A percentile compares a stretch with the other conserved stretches of the same genome.
These are phyloP conservation scores for Verticillium nonalfalfae DNA, from an alignment of 2,329 filamentous ascomycete species.

Conservation along the genomic window DNA sequence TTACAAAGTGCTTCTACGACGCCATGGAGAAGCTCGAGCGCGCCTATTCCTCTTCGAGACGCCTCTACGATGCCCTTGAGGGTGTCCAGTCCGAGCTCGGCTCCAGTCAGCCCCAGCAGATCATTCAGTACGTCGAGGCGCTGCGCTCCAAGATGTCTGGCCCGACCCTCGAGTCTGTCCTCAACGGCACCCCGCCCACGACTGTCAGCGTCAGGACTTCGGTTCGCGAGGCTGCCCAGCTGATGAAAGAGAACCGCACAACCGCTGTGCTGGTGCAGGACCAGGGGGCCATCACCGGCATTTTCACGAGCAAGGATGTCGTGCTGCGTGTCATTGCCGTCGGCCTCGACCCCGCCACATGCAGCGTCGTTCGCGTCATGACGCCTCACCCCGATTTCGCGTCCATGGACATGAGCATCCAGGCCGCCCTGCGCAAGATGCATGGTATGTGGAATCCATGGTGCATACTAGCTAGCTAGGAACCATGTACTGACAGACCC, in stretches of 20 bases:
- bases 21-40: conserved; percentile 99
- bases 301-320: conserved; percentile 99
- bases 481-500: conserved; percentile 12
- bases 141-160: conserved; percentile 96
- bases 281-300: conserved; percentile 94
- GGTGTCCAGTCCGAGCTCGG: conserved; percentile 96
- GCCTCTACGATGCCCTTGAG: conserved; percentile 94
- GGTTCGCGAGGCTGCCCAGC: conserved; percentile 86
- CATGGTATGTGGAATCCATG: conserved; percentile 60
- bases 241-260: conserved; percentile 99
- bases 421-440: conserved; percentile 97
- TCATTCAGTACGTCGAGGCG: conserved; percentile 98
- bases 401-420: conserved; percentile 97
- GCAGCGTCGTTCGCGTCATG: conserved; percentile 98
- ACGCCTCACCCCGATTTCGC: conserved; percentile 98
- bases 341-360: conserved; percentile 86
- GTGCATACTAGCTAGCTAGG: background rate
- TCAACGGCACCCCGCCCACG: conserved; percentile 85
- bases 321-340: conserved; percentile 96
- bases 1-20: conserved; percentile 99
- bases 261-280: conserved; percentile 95
- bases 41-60: conserved; percentile 95
- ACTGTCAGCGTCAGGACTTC: conserved; percentile 95
- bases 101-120: conserved; percentile 92
- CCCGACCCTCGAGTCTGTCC: conserved; percentile 87